Evolutionary conservation across 2,329 filamentous ascomycete species (phyloP), one percentile per base, ranked within the genome.

Genomic region (Sporothrix pallida): DNA sequence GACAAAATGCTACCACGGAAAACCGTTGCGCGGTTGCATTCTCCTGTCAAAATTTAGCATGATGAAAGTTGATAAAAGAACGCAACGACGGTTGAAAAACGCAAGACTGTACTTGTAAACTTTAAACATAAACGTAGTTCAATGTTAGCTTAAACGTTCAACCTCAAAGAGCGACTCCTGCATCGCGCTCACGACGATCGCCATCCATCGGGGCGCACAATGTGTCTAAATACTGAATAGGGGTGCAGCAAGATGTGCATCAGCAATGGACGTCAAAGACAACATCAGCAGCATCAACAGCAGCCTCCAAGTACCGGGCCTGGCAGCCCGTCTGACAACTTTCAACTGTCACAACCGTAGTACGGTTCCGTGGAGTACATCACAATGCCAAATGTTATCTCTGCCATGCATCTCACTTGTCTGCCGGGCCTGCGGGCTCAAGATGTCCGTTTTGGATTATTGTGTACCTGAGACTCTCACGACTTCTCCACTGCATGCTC

Each of bases 201-300:
- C 42, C 62, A 48, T 48, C 62, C 62, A 67, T 48, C 62, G 62
- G 37, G 62, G 62, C 62, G 62, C 62, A 15, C 42, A 67, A 48
- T 67, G 17, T 67, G 42, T 48, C 62, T 67, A 13, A 20, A 48
- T 67, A 48, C 62, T 67, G 42, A 65, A 26, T 48, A 48, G 42
- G 42, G 42, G 37, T 9, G 56, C 7, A 15, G 13, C 12, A 3
- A 10, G 20, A 56, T 23, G 52, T 56, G 52, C 58, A 15, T 42
- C 60, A 44, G 17, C 15, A 9, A 44, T 10, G 60, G 44, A 17
- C 17, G 31, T 10, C 17, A 37, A 63, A 10, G 10, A 12, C 23
- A 9, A 26, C 2, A 37, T 60, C 23, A 37, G 8, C 5, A 60
- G 17, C 17, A 54, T 60, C 12, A 7, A 37, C 26, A 3, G 26